Base-by-base conservation (phyloP, 768 basidiomycete species). In the Hygrophoropsis aurantiaca region DNA sequence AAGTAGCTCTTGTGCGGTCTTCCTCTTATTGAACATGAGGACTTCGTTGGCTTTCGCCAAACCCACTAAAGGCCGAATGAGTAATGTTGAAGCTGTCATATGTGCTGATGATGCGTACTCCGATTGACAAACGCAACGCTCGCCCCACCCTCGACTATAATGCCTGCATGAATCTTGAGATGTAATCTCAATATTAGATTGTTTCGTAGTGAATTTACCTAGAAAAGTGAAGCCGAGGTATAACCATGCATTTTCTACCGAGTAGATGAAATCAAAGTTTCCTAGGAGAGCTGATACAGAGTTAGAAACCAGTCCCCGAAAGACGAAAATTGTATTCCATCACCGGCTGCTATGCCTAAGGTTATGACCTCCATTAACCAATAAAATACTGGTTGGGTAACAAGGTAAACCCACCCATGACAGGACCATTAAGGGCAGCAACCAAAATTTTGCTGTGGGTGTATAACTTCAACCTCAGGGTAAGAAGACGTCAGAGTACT, bases 201-300 rank as follows among this genome's bases (percentile, higher is more conserved):
- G 36, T 9, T 25, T n/a, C 47, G 30, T 11, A 47, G 30, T n/a
- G 45, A 21, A 51, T 49, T 15, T 30, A 56, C 81, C 85, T 18
- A 89, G 61, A 54, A 85, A 84, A 0, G 84, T 74, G 58, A 89
- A 88, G 0, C 84, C 85, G 0, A 81, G 72, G 27, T 79, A 78
- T 4, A 89, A 60, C 80, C 82, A 88, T 0, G 70, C 75, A 46
- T 72, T 68, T 2, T 82, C 79, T 49, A 87, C 61, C 20, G 79
- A 74, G 53, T 85, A 88, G 21, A 89, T 81, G 53, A 89, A 85
- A 61, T 89, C 87, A 49, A 87, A 86, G 49, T 84, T 78, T 1
- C 85, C 84, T n/a, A 85, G 65, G 55, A 81, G 79, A 2, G 80
- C 85, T 84, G 51, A 16, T 27, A 36, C 27, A 6, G 13, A 6